A percentile compares a stretch with the other conserved stretches of the same genome.
phyloP scores from a whole-genome alignment of 257 asterid genomes.

The Misopates orontium region DNA sequence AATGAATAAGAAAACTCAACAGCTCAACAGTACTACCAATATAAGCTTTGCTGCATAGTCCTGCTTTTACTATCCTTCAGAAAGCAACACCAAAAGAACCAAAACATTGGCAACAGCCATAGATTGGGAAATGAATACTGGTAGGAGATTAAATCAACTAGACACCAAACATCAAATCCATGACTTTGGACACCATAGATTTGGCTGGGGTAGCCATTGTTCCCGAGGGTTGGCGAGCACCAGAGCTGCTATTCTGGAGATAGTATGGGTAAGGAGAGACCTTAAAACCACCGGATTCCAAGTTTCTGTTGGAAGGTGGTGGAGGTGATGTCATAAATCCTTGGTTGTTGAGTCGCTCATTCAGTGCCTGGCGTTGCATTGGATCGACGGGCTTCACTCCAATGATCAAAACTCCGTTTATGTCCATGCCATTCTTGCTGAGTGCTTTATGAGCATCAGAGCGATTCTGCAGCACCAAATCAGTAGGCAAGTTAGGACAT shows the following conservation, averaged over 20 bases:
- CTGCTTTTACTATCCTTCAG: slow-evolving; percentile 19
- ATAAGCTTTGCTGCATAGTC: slow-evolving; percentile 7
- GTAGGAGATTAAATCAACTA: slow-evolving; percentile 21
- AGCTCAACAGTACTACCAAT: slow-evolving; percentile 8
- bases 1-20: not conserved
- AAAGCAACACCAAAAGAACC: not conserved
- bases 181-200: slow-evolving; percentile 81
- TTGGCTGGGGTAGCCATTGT: slow-evolving; percentile 86
- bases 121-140: not conserved
- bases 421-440: slow-evolving; percentile 71
- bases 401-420: slow-evolving; percentile 84
- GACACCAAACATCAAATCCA: slow-evolving; percentile 94
- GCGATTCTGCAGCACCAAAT: slow-evolving; percentile 56
- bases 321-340: slow-evolving; percentile 83
- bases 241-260: slow-evolving; percentile 62
- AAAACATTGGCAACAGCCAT: not conserved
- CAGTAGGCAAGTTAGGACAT: slow-evolving; percentile 1
- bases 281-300: slow-evolving; percentile 50
- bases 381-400: slow-evolving; percentile 95
- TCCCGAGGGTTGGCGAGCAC: slow-evolving; percentile 54
- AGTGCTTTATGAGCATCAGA: slow-evolving; percentile 92
- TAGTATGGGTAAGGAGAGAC: slow-evolving; percentile 58
- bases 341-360: slow-evolving; percentile 67
- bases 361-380: slow-evolving; percentile 68
- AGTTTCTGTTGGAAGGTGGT: slow-evolving; percentile 47